Evolutionary conservation across 768 basidiomycete genomes (phyloP), one percentile per base, ranked within the genome.

Genomic region (Multifurca ochricompacta): DNA sequence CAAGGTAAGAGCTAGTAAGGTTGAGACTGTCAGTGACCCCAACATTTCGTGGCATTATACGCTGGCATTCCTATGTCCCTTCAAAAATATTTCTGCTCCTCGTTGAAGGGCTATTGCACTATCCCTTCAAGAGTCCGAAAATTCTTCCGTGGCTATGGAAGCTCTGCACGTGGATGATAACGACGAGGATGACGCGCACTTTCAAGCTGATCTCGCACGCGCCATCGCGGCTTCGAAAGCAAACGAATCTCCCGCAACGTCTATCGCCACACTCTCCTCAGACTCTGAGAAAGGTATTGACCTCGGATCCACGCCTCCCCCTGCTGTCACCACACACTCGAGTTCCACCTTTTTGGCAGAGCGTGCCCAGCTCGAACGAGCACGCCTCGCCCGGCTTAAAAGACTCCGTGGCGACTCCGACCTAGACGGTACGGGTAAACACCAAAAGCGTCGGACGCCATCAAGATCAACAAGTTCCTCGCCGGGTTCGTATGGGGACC

Each of bases 321-420:
- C 59, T 6, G 42, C 48, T 2, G 28, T 32, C 30, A 23, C 47
- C 35, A 9, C 51, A 11, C 37, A 37, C 19, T 35, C 59, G 28
- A 27, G 40, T 34, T 53, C 57, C 9, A 45, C 54, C 2, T 90
- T 87, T 57, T 64, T 90, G 8, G 74, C 78, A 1, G 86, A 92
- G 63, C 77, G 92, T 25, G 86, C 85, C 2, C 77, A 84, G 62
- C 65, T 94, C 54, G 92, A 95, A 68, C 78, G 74, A 54, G 90
- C 87, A 59, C 76, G 92, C 14, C 69, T 86, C 4, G 85, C 79
- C 40, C 76, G 92, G 3, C 82, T 83, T 64, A 87, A 84, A 68
- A 80, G 81, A 25, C 61, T 71, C 7, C 73, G 70, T 16, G 67
- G 73, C 43, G 51, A 70, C 32, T 59, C 62, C 25, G 58, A 67